phyloP scores from a whole-genome alignment of 306 rosid species.

The Sesbania bispinosa region DNA sequence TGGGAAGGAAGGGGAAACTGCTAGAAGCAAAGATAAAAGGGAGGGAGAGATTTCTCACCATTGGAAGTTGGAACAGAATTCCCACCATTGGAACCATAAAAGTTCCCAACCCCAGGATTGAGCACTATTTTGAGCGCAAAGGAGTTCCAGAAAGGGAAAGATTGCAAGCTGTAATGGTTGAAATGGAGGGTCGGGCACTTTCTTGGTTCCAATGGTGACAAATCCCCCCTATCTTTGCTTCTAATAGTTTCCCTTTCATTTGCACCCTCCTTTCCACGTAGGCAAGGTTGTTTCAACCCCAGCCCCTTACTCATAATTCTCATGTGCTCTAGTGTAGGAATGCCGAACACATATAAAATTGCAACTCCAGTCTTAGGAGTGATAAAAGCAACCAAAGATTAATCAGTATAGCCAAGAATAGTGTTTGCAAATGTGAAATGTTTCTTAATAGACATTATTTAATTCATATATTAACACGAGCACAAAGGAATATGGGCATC shows the following conservation, averaged over 20 bases:
- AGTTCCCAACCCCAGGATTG: no score
- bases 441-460: neutral
- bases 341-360: neutral
- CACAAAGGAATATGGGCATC: neutral
- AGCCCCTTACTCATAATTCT: neutral
- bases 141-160: neutral
- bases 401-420: constrained; percentile 1
- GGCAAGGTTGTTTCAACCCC: neutral
- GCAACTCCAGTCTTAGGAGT: neutral
- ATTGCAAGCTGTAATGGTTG: neutral
- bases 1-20: no score
- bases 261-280: neutral
- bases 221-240: neutral
- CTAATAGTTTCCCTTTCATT: neutral
- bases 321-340: neutral
- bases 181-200: neutral
- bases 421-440: neutral
- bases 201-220: neutral
- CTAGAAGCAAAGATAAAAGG: no score
- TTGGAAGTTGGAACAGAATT: no score
- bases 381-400: neutral
- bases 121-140: neutral
- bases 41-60: no score
- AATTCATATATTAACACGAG: neutral
- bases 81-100: no score